These are phyloP conservation scores for Rhizophagus clarus DNA, from an alignment of 192 early-diverging fungal genomes.

Conservation along the genomic window DNA sequence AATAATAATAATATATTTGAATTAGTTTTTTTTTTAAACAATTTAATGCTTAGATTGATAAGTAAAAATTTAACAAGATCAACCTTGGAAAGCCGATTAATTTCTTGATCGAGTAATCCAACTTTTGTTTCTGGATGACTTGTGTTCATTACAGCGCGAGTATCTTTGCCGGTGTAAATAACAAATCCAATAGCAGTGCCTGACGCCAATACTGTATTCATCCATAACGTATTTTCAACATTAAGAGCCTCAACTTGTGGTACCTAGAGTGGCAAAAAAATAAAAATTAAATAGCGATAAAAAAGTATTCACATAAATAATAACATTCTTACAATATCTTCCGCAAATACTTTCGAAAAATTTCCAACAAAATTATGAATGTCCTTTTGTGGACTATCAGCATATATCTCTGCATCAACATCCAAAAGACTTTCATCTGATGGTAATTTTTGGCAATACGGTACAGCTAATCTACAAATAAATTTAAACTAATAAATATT, in stretches of 20 bases:
- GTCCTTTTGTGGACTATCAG: conserved; percentile 90
- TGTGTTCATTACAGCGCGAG: conserved; percentile 96
- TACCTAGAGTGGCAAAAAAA: conserved; percentile 16
- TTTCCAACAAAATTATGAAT: conserved; percentile 91
- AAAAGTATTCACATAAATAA: background rate
- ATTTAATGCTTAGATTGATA: background rate
- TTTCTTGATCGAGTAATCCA: conserved; percentile 85
- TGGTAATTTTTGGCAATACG: conserved; percentile 73
- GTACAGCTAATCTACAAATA: conserved; percentile 68
- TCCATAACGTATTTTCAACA: conserved; percentile 93
- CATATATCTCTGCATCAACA: conserved; percentile 76
- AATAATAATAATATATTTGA: background rate
- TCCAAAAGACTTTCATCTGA: conserved; percentile 61
- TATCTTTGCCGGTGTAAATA: conserved; percentile 91
- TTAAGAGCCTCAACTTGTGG: conserved; percentile 68
- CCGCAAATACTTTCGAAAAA: conserved; percentile 49
- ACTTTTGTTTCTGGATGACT: conserved; percentile 89
- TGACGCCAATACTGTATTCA: conserved; percentile 93
- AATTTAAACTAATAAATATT: conserved; percentile 2
- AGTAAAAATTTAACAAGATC: background rate
- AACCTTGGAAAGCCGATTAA: conserved; percentile 90
- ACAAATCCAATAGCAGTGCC: conserved; percentile 85
- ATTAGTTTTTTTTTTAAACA: background rate
- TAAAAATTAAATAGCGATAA: background rate
- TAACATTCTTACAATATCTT: conserved; percentile 20